Evolutionary conservation across 805 yeast genomes (phyloP).

Genomic region (Starmerella bacillaris): DNA sequence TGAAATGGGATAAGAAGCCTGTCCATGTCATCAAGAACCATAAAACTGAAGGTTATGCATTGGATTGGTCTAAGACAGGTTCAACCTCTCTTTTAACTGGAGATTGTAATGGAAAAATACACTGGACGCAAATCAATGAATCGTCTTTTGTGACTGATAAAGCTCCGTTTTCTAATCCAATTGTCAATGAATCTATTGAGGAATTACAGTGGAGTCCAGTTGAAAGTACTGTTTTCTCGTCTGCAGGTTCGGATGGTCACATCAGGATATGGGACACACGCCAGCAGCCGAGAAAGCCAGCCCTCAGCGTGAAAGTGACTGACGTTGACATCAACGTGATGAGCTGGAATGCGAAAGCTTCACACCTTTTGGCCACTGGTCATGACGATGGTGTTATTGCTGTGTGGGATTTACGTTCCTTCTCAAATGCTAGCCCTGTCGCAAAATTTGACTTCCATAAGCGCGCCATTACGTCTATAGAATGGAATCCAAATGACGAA

Average conservation of each 20-base stretch:
- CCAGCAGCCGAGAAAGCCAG: constrained; percentile 66
- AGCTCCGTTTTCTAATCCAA: constrained; percentile 40
- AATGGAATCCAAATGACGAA: constrained; percentile 90
- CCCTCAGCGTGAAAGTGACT: constrained; percentile 67
- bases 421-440: constrained; percentile 60
- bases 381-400: constrained; percentile 97
- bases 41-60: constrained; percentile 95
- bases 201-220: constrained; percentile 93
- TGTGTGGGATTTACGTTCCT: constrained; percentile 88
- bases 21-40: constrained; percentile 64
- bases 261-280: constrained; percentile 94
- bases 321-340: constrained; percentile 78
- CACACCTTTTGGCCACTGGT: constrained; percentile 80
- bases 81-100: constrained; percentile 65
- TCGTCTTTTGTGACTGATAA: constrained; percentile 71
- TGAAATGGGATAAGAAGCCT: constrained; percentile 63
- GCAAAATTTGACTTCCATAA: constrained; percentile 92
- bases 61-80: constrained; percentile 87
- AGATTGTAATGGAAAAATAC: constrained; percentile 71
- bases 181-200: constrained; percentile 55
- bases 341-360: constrained; percentile 81
- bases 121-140: constrained; percentile 57
- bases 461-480: constrained; percentile 78
- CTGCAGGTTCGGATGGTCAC: constrained; percentile 81
- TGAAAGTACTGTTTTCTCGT: constrained; percentile 87